Conservation (phyloP, 805 yeast species). For the Cyberlindnera mycetangii region DNA sequence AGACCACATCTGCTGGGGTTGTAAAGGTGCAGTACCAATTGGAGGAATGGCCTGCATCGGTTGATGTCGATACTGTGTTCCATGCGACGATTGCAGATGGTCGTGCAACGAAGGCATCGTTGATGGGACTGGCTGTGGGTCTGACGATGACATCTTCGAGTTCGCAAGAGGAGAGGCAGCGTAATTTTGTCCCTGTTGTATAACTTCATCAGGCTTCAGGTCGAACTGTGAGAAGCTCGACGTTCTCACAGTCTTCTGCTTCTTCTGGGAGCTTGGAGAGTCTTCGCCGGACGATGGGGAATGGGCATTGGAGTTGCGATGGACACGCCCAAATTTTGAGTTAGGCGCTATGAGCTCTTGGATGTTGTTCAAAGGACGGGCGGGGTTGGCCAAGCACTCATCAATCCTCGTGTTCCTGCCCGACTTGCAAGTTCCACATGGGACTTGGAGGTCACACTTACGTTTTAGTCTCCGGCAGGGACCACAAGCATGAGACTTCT, state of each 20-base stretch:
- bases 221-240: slow-evolving; percentile 16
- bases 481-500: slow-evolving; percentile 30
- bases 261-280: slow-evolving; percentile 1
- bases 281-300: slow-evolving; percentile 10
- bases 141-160: neutral
- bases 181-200: slow-evolving; percentile 1
- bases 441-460: slow-evolving; percentile 28
- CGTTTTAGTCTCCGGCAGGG: slow-evolving; percentile 30
- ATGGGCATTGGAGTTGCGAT: slow-evolving; percentile 8
- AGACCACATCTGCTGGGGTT: slow-evolving; percentile 1
- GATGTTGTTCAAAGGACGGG: slow-evolving; percentile 22
- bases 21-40: neutral
- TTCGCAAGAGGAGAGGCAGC: slow-evolving; percentile 7
- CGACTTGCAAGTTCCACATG: slow-evolving; percentile 28
- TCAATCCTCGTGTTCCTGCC: slow-evolving; percentile 25
- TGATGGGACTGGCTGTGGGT: slow-evolving; percentile 7
- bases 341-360: slow-evolving; percentile 26
- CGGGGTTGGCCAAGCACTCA: slow-evolving; percentile 28
- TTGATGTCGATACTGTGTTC: neutral
- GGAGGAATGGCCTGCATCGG: neutral
- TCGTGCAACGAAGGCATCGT: neutral
- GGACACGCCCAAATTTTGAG: slow-evolving; percentile 23
- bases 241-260: slow-evolving; percentile 5
- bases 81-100: neutral
- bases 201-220: slow-evolving; percentile 2